These are phyloP conservation scores for Paramecium bursaria DNA, from an alignment of 73 alveolate species.

Conservation along the genomic window DNA sequence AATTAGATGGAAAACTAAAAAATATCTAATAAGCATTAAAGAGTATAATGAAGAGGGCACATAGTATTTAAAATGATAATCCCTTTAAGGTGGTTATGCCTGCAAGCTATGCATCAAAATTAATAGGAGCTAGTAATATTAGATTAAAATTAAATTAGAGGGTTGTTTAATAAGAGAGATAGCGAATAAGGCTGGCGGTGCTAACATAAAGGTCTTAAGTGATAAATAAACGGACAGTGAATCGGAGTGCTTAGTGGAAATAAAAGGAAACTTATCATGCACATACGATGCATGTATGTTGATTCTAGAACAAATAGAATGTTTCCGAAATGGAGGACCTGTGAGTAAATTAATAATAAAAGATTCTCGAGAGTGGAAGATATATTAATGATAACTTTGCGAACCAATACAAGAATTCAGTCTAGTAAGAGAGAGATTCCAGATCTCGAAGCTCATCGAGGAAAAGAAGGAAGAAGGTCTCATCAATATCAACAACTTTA, in stretches of 20 bases:
- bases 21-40: slow-evolving; percentile 24
- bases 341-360: slow-evolving; percentile 3
- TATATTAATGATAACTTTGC: slow-evolving; percentile 67
- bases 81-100: slow-evolving; percentile 41
- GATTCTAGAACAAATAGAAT: slow-evolving; percentile 59
- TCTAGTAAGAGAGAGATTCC: not conserved
- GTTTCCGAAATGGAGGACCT: slow-evolving; percentile 69
- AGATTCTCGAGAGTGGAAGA: slow-evolving; percentile 68
- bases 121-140: slow-evolving; percentile 38
- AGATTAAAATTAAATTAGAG: not conserved
- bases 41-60: slow-evolving; percentile 26
- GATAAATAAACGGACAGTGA: slow-evolving; percentile 56
- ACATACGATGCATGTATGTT: slow-evolving; percentile 66
- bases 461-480: no score
- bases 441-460: no score
- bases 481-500: no score
- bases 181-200: slow-evolving; percentile 66
- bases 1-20: slow-evolving; percentile 11
- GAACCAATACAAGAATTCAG: slow-evolving; percentile 60
- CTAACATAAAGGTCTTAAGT: slow-evolving; percentile 60
- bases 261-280: slow-evolving; percentile 39
- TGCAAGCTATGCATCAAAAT: slow-evolving; percentile 43
- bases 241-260: slow-evolving; percentile 60
- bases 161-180: slow-evolving; percentile 66
- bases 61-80: not conserved